Evolutionary conservation across 2,329 filamentous ascomycete genomes (phyloP).

Genomic region (Ascochyta pisi): DNA sequence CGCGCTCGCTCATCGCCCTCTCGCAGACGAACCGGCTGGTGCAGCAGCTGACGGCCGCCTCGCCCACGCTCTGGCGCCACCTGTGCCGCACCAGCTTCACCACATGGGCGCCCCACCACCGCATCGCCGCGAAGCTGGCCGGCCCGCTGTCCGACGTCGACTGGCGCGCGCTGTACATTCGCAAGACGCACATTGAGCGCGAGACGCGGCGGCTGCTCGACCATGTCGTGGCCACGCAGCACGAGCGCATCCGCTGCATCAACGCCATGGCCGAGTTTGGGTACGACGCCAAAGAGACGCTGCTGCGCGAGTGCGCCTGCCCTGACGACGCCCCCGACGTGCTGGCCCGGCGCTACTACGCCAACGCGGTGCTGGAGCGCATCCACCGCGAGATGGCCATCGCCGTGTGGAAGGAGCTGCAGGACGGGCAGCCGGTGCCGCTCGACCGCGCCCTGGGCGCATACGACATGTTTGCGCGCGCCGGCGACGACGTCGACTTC

Average conservation of each 20-base stretch:
- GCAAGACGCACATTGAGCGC: constrained; percentile 44
- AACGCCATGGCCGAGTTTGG: constrained; percentile 74
- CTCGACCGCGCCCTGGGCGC: constrained; percentile 79
- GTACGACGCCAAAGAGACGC: constrained; percentile 87
- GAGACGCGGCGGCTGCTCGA: constrained; percentile 59
- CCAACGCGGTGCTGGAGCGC: constrained; percentile 74
- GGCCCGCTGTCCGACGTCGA: constrained; percentile 63
- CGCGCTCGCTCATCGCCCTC: constrained; percentile 59
- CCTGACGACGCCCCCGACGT: constrained; percentile 72
- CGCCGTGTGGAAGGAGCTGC: constrained; percentile 72
- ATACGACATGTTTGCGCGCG: constrained; percentile 88
- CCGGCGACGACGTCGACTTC: constrained; percentile 74
- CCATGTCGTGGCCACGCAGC: constrained; percentile 72
- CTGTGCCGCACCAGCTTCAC: constrained; percentile 74
- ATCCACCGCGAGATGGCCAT: constrained; percentile 84
- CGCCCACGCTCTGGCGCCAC: constrained; percentile 79
- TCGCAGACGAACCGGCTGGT: constrained; percentile 70
- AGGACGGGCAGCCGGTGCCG: constrained; percentile 58
- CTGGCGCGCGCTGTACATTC: constrained; percentile 69
- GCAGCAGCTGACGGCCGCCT: constrained; percentile 69
- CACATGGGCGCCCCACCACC: constrained; percentile 70
- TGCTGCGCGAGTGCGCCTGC: constrained; percentile 70
- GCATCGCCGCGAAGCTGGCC: constrained; percentile 42
- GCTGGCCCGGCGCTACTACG: constrained; percentile 79
- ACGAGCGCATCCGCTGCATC: constrained; percentile 72